Evolutionary conservation across 2,329 filamentous ascomycete genomes (phyloP), one percentile per base, ranked within the genome.

Genomic region (Fusarium bactridioides): DNA sequence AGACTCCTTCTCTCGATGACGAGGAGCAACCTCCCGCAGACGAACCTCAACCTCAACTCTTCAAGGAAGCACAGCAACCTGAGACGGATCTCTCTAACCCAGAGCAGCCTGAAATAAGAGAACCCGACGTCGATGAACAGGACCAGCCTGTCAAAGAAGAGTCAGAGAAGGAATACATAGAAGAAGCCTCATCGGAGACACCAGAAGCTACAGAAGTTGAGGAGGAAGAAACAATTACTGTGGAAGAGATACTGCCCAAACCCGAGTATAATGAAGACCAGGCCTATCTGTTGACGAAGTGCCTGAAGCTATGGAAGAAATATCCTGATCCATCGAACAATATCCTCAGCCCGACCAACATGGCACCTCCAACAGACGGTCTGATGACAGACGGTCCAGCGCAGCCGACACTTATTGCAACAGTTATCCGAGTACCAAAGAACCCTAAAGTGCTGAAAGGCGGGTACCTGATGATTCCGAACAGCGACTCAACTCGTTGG

Each of bases 391-490:
- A 86, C 73, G 83, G 80, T 78, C 84, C 82, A 25, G 80, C 82
- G 16, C 85, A 85, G 19, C 93, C 91, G 3, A 90, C 88, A 37
- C 90, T 97, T 53, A 86, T 94, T 29, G 92, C 94, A 1, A 93
- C 90, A 3, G 91, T 97, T 44, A 90, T 94, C 58, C 89, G 91
- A 44, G 89, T 96, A 13, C 88, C 91, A 60, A 97, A 97, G 82
- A 97, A 96, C 75, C 89, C 91, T 4, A 90, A 89, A 47, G 87
- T 96, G 2, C 86, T 97, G 75, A 97, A 97, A 83, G 91, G 93
- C 21, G 95, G 95, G 21, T 97, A 96, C 80, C 88, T 99, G 21
- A 86, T 98, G 47, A 93, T 93, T 6, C 94, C 94, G 1, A 94
- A 94, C 78, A 91, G 91, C 61, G 92, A 93, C 60, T 93, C 91